Evolutionary conservation across 371 early-diverging fungal species (phyloP).

Genomic region (Mortierella sp.): DNA sequence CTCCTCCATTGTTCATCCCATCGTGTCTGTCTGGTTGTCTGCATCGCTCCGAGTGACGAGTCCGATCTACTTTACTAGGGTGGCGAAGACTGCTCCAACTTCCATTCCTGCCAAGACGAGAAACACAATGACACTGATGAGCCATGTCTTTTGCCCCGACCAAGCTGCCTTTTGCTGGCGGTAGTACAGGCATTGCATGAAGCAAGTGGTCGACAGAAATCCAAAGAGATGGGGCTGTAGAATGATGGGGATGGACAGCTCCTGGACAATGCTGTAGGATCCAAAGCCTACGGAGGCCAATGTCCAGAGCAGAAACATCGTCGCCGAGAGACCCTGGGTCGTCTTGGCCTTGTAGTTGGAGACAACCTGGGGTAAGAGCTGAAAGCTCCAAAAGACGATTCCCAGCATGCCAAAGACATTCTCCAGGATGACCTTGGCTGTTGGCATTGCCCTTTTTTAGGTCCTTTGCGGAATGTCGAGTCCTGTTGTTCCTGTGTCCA

Average conservation of each 20-base stretch:
- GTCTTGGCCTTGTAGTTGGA: conserved; percentile 52
- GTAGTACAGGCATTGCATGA: conserved; percentile 61
- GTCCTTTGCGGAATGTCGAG: too few relatives aligned
- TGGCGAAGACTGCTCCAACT: conserved; percentile 27
- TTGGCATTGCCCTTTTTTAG: conserved; percentile 24
- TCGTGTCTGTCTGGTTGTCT: background rate
- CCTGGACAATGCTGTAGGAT: conserved; percentile 59
- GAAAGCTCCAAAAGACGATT: conserved; percentile 69
- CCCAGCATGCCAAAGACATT: conserved; percentile 65
- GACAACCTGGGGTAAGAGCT: conserved; percentile 64
- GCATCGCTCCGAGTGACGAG: too few relatives aligned
- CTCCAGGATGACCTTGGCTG: conserved; percentile 44
- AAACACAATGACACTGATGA: background rate
- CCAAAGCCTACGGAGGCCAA: conserved; percentile 59
- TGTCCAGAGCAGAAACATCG: conserved; percentile 63
- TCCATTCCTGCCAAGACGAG: conserved; percentile 20
- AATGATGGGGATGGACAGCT: conserved; percentile 62
- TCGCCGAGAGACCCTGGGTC: conserved; percentile 60
- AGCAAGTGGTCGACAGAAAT: conserved; percentile 54
- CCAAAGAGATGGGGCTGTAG: conserved; percentile 67
- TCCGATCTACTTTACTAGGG: too few relatives aligned
- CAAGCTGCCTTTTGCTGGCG: conserved; percentile 22
- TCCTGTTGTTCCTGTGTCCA: too few relatives aligned
- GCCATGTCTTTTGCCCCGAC: conserved; percentile 7
- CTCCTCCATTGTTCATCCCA: background rate